Conservation (phyloP, 2,329 filamentous ascomycete species). For the Colletotrichum kahawae region DNA sequence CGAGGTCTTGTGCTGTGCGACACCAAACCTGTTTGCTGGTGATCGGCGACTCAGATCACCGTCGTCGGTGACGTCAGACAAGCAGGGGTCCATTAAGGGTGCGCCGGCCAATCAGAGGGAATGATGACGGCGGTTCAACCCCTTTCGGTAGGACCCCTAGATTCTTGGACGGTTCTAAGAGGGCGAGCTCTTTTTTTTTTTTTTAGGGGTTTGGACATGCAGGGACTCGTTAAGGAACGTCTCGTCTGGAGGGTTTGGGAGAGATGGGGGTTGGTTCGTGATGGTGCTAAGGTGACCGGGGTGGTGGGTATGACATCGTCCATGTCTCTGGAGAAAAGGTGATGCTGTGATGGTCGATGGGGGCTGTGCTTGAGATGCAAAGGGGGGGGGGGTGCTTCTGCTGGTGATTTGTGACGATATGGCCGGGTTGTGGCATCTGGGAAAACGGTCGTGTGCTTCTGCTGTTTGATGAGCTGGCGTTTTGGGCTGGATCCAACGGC, state of each 20-base stretch:
- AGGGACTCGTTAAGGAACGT: slow-evolving; percentile 10
- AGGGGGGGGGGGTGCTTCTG: neutral
- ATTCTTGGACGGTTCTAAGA: neutral
- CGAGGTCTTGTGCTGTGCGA: neutral
- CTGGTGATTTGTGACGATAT: neutral
- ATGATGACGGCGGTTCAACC: neutral
- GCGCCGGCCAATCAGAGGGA: neutral
- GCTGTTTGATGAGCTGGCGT: neutral
- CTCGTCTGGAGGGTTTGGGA: neutral
- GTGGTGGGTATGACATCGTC: slow-evolving; percentile 4
- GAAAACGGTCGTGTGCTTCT: neutral
- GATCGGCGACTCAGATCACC: slow-evolving; percentile 14
- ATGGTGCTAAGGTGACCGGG: neutral
- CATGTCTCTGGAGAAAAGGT: neutral
- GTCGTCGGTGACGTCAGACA: slow-evolving; percentile 13
- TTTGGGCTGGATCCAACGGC: neutral
- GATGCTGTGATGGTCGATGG: neutral
- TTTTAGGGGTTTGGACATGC: neutral
- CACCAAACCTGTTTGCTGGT: slow-evolving; percentile 15
- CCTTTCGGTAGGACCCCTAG: slow-evolving; percentile 19
- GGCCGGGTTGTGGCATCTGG: neutral
- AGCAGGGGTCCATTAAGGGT: neutral
- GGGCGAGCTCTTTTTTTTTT: neutral
- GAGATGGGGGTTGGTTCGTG: neutral
- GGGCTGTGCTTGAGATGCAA: slow-evolving; percentile 3